phyloP scores from a whole-genome alignment of 176 grass and related monocot genomes.

The Dendrocalamus sinicus region DNA sequence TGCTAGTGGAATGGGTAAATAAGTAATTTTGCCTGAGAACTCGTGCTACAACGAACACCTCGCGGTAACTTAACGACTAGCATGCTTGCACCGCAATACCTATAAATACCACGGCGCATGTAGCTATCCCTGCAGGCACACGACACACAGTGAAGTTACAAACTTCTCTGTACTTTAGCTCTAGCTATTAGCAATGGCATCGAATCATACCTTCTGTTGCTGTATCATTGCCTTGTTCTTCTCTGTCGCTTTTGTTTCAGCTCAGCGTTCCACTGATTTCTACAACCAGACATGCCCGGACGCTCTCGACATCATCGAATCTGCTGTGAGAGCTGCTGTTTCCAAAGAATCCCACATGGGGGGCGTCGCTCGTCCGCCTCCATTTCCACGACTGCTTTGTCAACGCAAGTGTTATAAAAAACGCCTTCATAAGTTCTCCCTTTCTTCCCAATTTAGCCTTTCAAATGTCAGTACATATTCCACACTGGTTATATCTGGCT shows the following conservation, averaged over 20 bases:
- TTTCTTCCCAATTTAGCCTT: not conserved
- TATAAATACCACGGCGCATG: slow-evolving; percentile 48
- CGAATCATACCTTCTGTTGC: slow-evolving; percentile 20
- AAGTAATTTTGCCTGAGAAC: too few species aligned
- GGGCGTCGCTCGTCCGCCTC: slow-evolving; percentile 60
- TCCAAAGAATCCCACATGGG: slow-evolving; percentile 64
- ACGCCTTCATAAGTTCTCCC: not conserved
- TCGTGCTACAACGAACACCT: too few species aligned
- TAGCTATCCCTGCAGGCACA: slow-evolving; percentile 34
- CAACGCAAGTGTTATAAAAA: slow-evolving; percentile 31
- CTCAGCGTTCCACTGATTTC: slow-evolving; percentile 61
- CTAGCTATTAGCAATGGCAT: slow-evolving; percentile 42
- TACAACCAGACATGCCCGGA: slow-evolving; percentile 57
- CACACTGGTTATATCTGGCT: not conserved
- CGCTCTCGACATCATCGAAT: slow-evolving; percentile 57
- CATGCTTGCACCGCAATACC: not conserved
- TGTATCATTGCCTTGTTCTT: not conserved
- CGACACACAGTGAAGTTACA: not conserved
- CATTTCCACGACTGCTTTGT: slow-evolving; percentile 67
- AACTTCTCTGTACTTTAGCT: not conserved
- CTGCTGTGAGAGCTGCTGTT: slow-evolving; percentile 53
- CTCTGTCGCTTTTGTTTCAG: slow-evolving; percentile 27
- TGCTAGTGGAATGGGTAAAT: too few species aligned
- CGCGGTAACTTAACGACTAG: not conserved
- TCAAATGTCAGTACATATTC: not conserved